Evolutionary conservation across 2,329 filamentous ascomycete species (phyloP).

Genomic region (Coniochaeta sp.): DNA sequence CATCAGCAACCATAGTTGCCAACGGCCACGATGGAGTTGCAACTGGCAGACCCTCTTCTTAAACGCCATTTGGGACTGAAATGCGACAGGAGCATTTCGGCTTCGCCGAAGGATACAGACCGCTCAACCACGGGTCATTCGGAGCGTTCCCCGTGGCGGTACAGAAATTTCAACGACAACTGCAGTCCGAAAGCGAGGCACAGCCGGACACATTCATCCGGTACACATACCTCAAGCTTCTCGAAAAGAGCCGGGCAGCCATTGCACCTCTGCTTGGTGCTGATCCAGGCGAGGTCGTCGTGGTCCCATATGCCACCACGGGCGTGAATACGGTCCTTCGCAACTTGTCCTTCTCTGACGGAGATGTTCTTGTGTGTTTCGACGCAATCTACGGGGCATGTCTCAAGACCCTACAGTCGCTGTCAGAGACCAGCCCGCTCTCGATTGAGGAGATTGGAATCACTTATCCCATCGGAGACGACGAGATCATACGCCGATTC

Average conservation of each 20-base stretch:
- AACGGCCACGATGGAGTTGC: not conserved
- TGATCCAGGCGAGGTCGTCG: conserved; percentile 59
- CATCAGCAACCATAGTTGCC: not conserved
- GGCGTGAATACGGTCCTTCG: conserved; percentile 75
- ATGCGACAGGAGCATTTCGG: conserved; percentile 44
- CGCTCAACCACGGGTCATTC: conserved; percentile 81
- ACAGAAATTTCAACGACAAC: conserved; percentile 49
- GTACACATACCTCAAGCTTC: conserved; percentile 52
- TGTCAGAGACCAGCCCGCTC: conserved; percentile 58
- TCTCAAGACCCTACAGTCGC: conserved; percentile 63
- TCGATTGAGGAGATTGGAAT: conserved; percentile 48
- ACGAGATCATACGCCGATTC: conserved; percentile 57
- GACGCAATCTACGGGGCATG: conserved; percentile 72
- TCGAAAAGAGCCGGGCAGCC: conserved; percentile 58
- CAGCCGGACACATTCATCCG: conserved; percentile 71
- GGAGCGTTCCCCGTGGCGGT: conserved; percentile 65
- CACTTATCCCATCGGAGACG: conserved; percentile 63
- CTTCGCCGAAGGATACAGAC: conserved; percentile 60
- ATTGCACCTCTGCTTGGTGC: conserved; percentile 61
- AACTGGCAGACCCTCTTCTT: not conserved
- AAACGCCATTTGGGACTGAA: conserved; percentile 1
- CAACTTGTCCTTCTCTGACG: conserved; percentile 58
- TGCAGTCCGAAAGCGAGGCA: conserved; percentile 60
- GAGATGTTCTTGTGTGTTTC: conserved; percentile 76
- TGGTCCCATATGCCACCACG: conserved; percentile 75